These are phyloP conservation scores for Eutrema salsugineum DNA, from an alignment of 441 rosid genomes.

Conservation along the genomic window DNA sequence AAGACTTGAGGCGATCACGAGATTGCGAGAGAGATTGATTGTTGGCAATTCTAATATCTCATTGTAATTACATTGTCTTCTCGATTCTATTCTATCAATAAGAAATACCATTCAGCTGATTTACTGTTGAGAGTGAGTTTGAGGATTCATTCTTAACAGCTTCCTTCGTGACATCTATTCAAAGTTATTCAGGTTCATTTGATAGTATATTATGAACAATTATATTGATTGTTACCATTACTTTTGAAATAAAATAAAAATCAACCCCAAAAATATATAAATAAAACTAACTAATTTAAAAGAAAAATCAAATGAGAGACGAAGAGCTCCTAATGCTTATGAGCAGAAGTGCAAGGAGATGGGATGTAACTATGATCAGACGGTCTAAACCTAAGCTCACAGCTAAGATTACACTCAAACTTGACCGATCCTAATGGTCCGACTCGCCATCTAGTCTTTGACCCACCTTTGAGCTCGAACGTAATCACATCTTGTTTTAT, in stretches of 20 bases:
- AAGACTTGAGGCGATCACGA: too few relatives aligned
- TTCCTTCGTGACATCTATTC: not conserved
- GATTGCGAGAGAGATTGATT: too few relatives aligned
- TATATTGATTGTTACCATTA: not conserved
- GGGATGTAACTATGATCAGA: constrained; percentile 39
- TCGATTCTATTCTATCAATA: too few relatives aligned
- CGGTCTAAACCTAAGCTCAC: constrained; percentile 57
- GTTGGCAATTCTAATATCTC: too few relatives aligned
- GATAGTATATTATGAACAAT: not conserved
- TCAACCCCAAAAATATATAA: not conserved
- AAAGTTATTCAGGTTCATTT: not conserved
- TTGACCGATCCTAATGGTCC: constrained; percentile 62
- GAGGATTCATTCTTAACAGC: too few relatives aligned
- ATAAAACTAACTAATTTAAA: not conserved
- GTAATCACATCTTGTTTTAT: constrained; percentile 46
- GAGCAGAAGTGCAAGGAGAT: constrained; percentile 53
- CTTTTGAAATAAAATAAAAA: not conserved
- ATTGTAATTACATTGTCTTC: too few relatives aligned
- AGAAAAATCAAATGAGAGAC: not conserved
- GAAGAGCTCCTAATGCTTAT: constrained; percentile 36
- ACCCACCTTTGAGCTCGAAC: constrained; percentile 62
- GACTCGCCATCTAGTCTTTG: constrained; percentile 65
- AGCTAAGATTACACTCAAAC: constrained; percentile 50
- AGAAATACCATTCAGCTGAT: too few relatives aligned
- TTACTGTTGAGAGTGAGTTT: too few relatives aligned